Evolutionary conservation across 192 early-diverging fungal species (phyloP), one percentile per base, ranked within the genome.

Genomic region (Coemansia sp.): DNA sequence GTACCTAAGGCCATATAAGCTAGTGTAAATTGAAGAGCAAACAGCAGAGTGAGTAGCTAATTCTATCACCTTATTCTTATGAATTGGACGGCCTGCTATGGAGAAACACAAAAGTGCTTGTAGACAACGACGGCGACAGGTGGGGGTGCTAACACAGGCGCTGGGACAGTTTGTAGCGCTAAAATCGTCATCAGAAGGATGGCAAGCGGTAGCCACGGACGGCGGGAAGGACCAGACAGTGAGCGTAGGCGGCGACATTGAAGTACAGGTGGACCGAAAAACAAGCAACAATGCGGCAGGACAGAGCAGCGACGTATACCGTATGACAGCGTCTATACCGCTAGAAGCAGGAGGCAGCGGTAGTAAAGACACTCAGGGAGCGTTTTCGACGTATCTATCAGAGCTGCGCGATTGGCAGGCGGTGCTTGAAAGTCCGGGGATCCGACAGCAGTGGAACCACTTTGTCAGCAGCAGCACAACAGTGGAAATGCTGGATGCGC

Each of bases 351-450:
- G 68, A 26, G 30, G 19, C 21, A 50, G 63, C 49, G 53, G 52
- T n/a, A 75, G 62, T 38, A 51, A 54, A 5, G 73, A 75, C 50
- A 72, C 78, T n/a, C 73, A 76, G 64, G 78, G 78, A 5, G 58
- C 57, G 28, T 72, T 71, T 27, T 68, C 78, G 0, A 63, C 73
- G 14, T 75, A 81, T 31, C 44, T 76, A 3, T 76, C 73, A 1
- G 78, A 81, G 41, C 73, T 81, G 49, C 78, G 78, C 49, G 78
- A 81, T 66, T 81, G 78, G 78, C 78, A 81, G 60, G 73, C 73
- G 3, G 69, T 75, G 18, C 58, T 81, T 26, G 78, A 81, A 54
- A 69, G 78, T 41, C 78, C 78, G 0, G 78, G 73, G 19, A 55
- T 81, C 30, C 78, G 78, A n/a, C 61, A 58, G 27, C 32, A 58